Base-by-base conservation (phyloP, 805 yeast genomes). In the Gaillardinia entomophila region DNA sequence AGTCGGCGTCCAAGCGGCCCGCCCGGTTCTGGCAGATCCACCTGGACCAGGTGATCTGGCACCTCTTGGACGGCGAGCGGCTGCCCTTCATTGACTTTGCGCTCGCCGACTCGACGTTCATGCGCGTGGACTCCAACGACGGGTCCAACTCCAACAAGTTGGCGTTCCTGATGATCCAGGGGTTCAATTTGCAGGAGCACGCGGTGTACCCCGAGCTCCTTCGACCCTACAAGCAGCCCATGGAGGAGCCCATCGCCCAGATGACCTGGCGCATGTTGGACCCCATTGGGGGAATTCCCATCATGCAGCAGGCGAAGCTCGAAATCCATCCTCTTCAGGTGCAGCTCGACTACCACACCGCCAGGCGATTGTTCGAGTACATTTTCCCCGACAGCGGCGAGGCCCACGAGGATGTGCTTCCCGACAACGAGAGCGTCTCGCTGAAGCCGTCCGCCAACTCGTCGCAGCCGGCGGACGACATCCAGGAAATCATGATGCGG, bases 221-320 rank as follows among this genome's bases (percentile, higher is more conserved):
- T 13, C 64, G 82, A 1, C 79, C 86, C 1, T 71, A 45, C 33
- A 19, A 46, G 35, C 27, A 49, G 38, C n/a, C 36, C 34, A 12
- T 23, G 30, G 2, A 30, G 7, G 24, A 32, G n/a, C 61, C 67
- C 1, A 44, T 65, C 24, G 40, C 65, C 3, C 27, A 30, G 6
- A 42, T 60, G 45, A 31, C 59, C 8, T 89, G 97, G 97, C 72
- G 76, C n/a, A 75, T 83, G 79, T 73, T 82, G 32, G 76, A 74
- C 34, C 87, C 95, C 0, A 82, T 90, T 35, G 97, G 96, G 20
- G 97, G 97, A 8, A 87, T 89, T 31, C 73, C 83, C n/a, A 79
- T 89, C 16, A 66, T 89, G 59, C 78, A 77, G 37, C 62, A 71
- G 31, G 79, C 86, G 16, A 74, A 74, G 24, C 64, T 85, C 13